These are phyloP conservation scores for Tetrapyrgos nigripes DNA, from an alignment of 1,284 basidiomycete genomes.

Conservation along the genomic window DNA sequence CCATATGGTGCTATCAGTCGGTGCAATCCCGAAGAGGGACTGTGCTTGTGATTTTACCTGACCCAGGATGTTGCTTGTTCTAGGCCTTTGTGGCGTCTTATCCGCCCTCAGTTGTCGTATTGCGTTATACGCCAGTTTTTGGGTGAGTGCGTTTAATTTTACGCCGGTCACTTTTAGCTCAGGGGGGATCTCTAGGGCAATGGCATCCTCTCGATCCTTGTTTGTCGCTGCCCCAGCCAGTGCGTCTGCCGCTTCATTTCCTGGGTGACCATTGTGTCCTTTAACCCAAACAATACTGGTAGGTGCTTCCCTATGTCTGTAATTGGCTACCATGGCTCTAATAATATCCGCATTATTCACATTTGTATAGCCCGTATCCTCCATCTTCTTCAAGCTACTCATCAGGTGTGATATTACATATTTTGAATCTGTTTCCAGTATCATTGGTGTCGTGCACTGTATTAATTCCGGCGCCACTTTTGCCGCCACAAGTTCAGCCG, in stretches of 20 bases:
- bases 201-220: not conserved
- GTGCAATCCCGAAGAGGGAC: too few species aligned
- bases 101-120: slow-evolving; percentile 1
- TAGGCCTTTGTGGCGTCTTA: too few species aligned
- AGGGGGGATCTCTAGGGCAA: slow-evolving; percentile 1
- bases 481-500: slow-evolving; percentile 27
- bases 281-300: slow-evolving; percentile 26
- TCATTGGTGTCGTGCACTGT: slow-evolving; percentile 1
- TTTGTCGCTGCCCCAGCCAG: slow-evolving; percentile 1
- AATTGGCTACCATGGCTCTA: slow-evolving; percentile 10
- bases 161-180: slow-evolving; percentile 10
- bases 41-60: too few species aligned
- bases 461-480: slow-evolving; percentile 16
- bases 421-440: slow-evolving; percentile 24
- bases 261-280: slow-evolving; percentile 16
- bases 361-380: slow-evolving; percentile 25
- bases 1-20: too few species aligned
- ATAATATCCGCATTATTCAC: slow-evolving; percentile 15
- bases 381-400: slow-evolving; percentile 16
- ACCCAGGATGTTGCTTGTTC: too few species aligned
- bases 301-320: slow-evolving; percentile 5
- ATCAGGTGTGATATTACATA: slow-evolving; percentile 24
- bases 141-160: slow-evolving; percentile 20
- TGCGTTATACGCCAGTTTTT: slow-evolving; percentile 18
- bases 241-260: slow-evolving; percentile 22